phyloP scores from a whole-genome alignment of 805 yeast species.

The Peterozyma toletana region DNA sequence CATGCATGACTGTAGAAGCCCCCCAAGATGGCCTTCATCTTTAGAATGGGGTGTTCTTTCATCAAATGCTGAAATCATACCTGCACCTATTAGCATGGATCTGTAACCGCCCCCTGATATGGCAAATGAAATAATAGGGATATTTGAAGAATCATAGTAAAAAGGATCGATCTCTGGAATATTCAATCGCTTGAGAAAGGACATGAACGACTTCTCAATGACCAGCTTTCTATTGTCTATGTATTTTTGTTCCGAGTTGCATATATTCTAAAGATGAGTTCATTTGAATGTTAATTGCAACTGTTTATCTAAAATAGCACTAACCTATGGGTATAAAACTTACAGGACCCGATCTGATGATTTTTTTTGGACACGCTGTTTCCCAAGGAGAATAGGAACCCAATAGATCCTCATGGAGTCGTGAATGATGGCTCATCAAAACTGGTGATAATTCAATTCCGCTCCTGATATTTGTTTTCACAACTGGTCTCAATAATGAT shows the following conservation, averaged over 20 bases:
- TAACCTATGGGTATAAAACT: no score
- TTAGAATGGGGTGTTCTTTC: constrained; percentile 28
- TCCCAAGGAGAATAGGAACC: no score
- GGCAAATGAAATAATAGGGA: constrained; percentile 29
- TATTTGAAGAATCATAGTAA: background rate
- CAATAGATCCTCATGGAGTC: no score
- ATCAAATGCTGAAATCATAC: constrained; percentile 46
- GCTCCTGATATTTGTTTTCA: no score
- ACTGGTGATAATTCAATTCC: no score
- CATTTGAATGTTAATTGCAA: no score
- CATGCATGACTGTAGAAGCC: constrained; percentile 44
- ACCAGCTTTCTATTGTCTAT: background rate
- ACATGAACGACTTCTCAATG: constrained; percentile 14
- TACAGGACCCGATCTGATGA: no score
- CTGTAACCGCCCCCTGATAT: constrained; percentile 50
- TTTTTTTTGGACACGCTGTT: no score
- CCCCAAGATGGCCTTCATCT: constrained; percentile 31
- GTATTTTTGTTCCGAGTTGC: constrained; percentile 6
- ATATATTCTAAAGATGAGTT: background rate
- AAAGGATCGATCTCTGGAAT: constrained; percentile 18
- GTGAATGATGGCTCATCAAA: no score
- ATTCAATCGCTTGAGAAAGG: constrained; percentile 13
- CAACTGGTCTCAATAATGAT: no score
- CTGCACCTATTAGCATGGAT: constrained; percentile 55
- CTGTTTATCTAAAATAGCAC: no score